Base-by-base conservation (phyloP, 228 moss, liverwort and hornwort species). In the Sphagnum fallax region DNA sequence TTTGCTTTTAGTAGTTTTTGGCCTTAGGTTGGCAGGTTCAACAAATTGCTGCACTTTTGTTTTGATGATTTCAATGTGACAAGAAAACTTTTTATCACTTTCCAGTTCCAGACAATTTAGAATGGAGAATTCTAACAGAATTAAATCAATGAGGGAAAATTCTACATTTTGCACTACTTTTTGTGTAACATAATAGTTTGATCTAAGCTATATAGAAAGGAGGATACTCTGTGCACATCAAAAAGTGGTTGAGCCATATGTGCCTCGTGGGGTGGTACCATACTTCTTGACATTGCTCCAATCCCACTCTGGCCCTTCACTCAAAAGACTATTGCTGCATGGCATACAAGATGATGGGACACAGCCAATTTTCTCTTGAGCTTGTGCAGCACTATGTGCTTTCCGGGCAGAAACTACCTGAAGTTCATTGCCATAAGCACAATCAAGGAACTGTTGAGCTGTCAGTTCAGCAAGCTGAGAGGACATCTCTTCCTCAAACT, bases 401-500 rank as follows among this genome's bases (percentile, higher is more conserved):
- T 50, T 60, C 1, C 18, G 14, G 49, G 47, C 49, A 6, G 8
- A 48, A 50, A 32, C 32, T 32, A 59, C 61, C 69, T 48, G 60
- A 13, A 69, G 49, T 60, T 69, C 69, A 50, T 69, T 57, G 4
- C 69, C 9, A 15, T 69, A 69, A 49, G 49, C 69, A 49, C 69
- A 61, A 61, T 69, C 69, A 8, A 69, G 50, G 47, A 69, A 69
- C 47, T 69, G 60, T 60, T 69, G 69, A n/a, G 69, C 69, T 6
- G 69, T 60, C 50, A 69, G 11, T 14, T 69, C 69, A 12, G 12
- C 61, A 49, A 69, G 50, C 48, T 60, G 59, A 8, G 69, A 60
- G 5, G 48, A 14, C 69, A 69, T 61, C 47, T 69, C 69, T 58
- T 69, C 60, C 69, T 69, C 69, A 69, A 69, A 69, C 16, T 69